Conservation (phyloP, 2,329 filamentous ascomycete species). For the Talaromyces sp. region DNA sequence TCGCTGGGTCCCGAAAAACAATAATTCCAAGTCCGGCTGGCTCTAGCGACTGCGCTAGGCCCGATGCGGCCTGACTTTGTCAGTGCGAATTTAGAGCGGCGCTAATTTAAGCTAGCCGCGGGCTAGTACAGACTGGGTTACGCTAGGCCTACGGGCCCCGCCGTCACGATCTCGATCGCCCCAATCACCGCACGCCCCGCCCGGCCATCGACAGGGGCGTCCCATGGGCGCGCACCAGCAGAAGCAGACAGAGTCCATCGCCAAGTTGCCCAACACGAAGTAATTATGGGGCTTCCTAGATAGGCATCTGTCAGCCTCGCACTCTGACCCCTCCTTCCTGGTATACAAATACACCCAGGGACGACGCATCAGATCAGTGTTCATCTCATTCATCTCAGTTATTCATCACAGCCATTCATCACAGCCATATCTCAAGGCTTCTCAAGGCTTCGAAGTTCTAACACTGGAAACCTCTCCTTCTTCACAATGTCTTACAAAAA, state of each 20-base stretch:
- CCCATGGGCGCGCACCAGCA: neutral
- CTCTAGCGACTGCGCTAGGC: neutral
- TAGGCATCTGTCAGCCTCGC: neutral
- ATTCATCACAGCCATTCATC: neutral
- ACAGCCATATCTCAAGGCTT: neutral
- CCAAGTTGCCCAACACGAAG: neutral
- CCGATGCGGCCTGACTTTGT: neutral
- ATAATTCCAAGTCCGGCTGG: neutral
- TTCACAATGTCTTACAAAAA: conserved; percentile 33
- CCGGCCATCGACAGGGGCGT: neutral
- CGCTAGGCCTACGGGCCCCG: neutral
- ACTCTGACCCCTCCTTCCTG: neutral
- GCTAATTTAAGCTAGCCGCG: neutral
- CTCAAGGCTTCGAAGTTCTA: neutral
- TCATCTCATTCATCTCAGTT: neutral
- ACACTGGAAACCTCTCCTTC: neutral
- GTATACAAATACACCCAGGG: neutral
- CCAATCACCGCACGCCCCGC: neutral
- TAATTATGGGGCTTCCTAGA: neutral
- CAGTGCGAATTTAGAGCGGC: neutral
- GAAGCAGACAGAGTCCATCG: neutral
- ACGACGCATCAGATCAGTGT: neutral
- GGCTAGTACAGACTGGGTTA: neutral
- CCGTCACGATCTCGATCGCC: neutral
- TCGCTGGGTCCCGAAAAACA: neutral